These are phyloP conservation scores for Rutstroemia sp. DNA, from an alignment of 2,329 filamentous ascomycete species.

Conservation along the genomic window DNA sequence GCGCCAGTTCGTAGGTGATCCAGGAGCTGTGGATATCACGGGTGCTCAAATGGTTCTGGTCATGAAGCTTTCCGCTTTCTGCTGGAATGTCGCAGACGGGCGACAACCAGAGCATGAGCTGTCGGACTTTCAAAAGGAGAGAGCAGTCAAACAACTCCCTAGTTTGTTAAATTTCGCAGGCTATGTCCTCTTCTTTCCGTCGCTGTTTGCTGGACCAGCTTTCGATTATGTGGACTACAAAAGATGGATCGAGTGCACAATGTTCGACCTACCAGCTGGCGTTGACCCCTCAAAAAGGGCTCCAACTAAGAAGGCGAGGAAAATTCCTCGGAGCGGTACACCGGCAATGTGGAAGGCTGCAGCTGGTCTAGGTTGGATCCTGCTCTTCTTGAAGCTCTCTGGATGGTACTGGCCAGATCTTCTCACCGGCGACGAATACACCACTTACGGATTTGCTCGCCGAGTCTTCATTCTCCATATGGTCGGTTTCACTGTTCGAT, in stretches of 20 bases:
- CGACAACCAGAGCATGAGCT: constrained; percentile 70
- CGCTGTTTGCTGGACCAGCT: constrained; percentile 79
- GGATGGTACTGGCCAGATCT: constrained; percentile 56
- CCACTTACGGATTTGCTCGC: constrained; percentile 59
- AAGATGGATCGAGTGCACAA: constrained; percentile 85
- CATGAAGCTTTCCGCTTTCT: constrained; percentile 95
- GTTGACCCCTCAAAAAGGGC: constrained; percentile 82
- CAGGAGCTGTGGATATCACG: constrained; percentile 74
- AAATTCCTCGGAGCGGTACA: constrained; percentile 82
- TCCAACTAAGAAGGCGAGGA: constrained; percentile 79
- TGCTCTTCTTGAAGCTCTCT: constrained; percentile 67
- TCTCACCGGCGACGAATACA: constrained; percentile 58
- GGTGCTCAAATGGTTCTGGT: constrained; percentile 96
- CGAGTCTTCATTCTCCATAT: constrained; percentile 77
- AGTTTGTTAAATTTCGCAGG: constrained; percentile 72
- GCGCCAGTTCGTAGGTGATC: constrained; percentile 63
- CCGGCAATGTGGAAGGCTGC: constrained; percentile 73
- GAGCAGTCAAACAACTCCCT: constrained; percentile 69
- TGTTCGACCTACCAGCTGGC: constrained; percentile 80
- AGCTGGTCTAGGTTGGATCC: constrained; percentile 70
- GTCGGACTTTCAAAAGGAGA: constrained; percentile 80
- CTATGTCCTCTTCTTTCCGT: constrained; percentile 93
- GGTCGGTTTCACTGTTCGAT: constrained; percentile 70
- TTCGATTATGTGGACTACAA: constrained; percentile 94
- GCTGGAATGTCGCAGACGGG: constrained; percentile 96